Base-by-base conservation (phyloP, 2,329 filamentous ascomycete genomes). In the Phyllosticta paracitricarpa region DNA sequence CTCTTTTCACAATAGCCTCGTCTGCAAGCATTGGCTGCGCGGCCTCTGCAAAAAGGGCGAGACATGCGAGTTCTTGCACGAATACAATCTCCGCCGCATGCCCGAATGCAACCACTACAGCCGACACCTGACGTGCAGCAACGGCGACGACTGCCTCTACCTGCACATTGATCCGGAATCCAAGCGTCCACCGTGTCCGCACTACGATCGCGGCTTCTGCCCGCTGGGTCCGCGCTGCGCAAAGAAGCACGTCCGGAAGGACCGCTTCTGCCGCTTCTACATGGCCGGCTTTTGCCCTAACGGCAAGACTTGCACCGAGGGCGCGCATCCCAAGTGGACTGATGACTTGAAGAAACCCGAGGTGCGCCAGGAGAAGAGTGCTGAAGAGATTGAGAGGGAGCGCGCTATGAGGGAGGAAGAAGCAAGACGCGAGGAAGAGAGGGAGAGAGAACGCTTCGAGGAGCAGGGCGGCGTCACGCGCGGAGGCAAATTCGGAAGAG, bases 21-120 rank as follows among this genome's bases (percentile, higher is more conserved):
- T 99, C 64, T 99, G 94, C 85, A 99, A 99, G 79, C 94, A 97
- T 81, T 97, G 94, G 87, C 86, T 97, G 70, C 89, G 95, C 66
- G 93, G 92, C 0, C 84, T 99, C 22, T 99, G 94, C 81, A 99
- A 99, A 73, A 97, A 97, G 77, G 94, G 93, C 69, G 88, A 97
- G 71, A 85, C 86, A 67, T 99, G 94, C 85, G 94, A 99, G 79
- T 99, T 97, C 70, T 81, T 97, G 56, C 94, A 99, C 81, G 94
- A 97, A 77, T 99, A 97, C 80, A 97, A 99, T 77, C 83, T 99
- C 67, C 87, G 94, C 65, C 92, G 94, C 75, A 97, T 97, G 91
- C 92, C 94, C 65, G 94, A 97, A 78, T 99, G 94, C 78, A 96
- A 96, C 71, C 96, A 96, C 76, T 97, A 93, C 77, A 87, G 91